phyloP scores from a whole-genome alignment of 768 basidiomycete genomes.

The Trametes elegans region DNA sequence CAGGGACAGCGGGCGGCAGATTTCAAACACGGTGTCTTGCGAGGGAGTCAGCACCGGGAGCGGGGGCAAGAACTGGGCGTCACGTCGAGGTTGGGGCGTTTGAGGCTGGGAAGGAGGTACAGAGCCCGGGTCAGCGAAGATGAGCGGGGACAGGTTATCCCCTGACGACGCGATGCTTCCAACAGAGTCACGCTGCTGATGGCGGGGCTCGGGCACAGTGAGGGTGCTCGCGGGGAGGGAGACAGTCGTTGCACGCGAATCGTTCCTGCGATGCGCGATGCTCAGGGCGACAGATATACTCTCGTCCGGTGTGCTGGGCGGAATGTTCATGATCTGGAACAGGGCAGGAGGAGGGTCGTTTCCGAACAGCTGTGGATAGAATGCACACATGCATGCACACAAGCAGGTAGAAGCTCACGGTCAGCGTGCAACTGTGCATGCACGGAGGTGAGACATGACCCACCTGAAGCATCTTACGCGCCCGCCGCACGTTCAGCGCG shows the following conservation, averaged over 20 bases:
- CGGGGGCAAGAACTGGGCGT: neutral
- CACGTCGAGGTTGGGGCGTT: neutral
- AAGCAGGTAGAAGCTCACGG: neutral
- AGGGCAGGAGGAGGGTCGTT: conserved; percentile 45
- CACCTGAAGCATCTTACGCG: conserved; percentile 53
- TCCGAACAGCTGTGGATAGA: conserved; percentile 58
- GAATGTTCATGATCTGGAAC: conserved; percentile 34
- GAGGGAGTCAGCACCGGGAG: neutral
- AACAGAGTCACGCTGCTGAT: conserved; percentile 10
- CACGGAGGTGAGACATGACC: conserved; percentile 7
- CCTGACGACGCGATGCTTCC: neutral
- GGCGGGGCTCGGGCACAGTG: neutral
- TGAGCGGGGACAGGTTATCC: conserved; percentile 18
- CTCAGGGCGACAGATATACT: conserved; percentile 9
- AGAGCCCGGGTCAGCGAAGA: conserved; percentile 3
- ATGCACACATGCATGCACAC: neutral
- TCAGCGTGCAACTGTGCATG: conserved; percentile 1
- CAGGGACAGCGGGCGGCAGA: conserved; percentile 1
- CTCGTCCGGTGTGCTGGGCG: conserved; percentile 23
- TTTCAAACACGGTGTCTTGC: neutral
- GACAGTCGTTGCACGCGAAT: conserved; percentile 25
- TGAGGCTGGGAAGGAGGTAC: neutral
- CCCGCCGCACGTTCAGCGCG: conserved; percentile 42
- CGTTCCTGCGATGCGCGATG: conserved; percentile 15
- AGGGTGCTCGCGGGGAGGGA: conserved; percentile 23